Percentiles rank a stretch among this genome's conserved stretches.
Conservation (phyloP, 1,284 basidiomycete genomes). For the Ceratobasidium sp. region DNA sequence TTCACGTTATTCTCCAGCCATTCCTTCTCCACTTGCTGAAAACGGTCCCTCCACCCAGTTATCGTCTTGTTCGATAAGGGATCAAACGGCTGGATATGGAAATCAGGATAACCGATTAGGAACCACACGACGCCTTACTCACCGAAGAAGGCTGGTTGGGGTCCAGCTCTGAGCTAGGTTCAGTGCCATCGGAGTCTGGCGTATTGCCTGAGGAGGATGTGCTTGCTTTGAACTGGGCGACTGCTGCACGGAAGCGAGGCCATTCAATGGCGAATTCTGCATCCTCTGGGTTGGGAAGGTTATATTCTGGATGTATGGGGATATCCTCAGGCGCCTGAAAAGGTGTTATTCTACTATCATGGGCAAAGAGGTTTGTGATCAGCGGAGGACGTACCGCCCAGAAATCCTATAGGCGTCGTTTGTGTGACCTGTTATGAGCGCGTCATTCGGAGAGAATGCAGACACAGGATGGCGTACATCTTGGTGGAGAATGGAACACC, state of each 20-base stretch:
- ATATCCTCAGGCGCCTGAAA: slow-evolving; percentile 77
- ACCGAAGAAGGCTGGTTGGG: too few relatives aligned
- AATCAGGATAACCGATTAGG: too few relatives aligned
- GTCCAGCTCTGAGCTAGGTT: too few relatives aligned
- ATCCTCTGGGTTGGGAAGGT: slow-evolving; percentile 91
- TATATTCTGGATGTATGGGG: slow-evolving; percentile 80
- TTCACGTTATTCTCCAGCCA: slow-evolving; percentile 55
- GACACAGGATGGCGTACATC: slow-evolving; percentile 71
- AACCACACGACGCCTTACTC: too few relatives aligned
- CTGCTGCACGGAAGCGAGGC: slow-evolving; percentile 64
- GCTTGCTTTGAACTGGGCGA: slow-evolving; percentile 63
- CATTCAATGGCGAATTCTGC: slow-evolving; percentile 85
- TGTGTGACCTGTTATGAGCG: too few relatives aligned
- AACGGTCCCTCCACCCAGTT: slow-evolving; percentile 62
- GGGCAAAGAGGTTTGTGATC: background rate
- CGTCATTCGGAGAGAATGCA: slow-evolving; percentile 19
- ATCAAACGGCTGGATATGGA: slow-evolving; percentile 82
- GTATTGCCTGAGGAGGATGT: slow-evolving; percentile 61
- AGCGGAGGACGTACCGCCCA: slow-evolving; percentile 69
- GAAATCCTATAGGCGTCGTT: slow-evolving; percentile 67
- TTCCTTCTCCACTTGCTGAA: slow-evolving; percentile 58
- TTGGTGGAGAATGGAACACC: slow-evolving; percentile 88
- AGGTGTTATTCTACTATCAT: too few relatives aligned
- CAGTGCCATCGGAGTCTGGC: slow-evolving; percentile 75
- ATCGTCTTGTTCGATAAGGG: slow-evolving; percentile 61